These are phyloP conservation scores for Cardamine occulta DNA, from an alignment of 345 rosid species.

Conservation along the genomic window DNA sequence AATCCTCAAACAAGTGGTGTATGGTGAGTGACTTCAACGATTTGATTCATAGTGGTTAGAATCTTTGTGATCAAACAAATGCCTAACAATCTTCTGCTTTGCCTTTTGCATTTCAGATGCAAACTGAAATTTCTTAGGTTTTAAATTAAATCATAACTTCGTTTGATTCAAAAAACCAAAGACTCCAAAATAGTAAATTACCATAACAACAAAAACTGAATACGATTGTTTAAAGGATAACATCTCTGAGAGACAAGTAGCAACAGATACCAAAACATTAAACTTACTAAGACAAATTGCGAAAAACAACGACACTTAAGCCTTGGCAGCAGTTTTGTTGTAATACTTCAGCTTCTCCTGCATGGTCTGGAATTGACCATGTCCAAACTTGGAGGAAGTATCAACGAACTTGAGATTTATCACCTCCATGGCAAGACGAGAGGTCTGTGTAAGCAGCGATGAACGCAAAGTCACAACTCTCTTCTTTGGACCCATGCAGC, in stretches of 20 bases:
- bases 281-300: background rate
- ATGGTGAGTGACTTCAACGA: too few species aligned
- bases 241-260: background rate
- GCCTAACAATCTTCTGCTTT: too few species aligned
- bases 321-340: conserved; percentile 52
- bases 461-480: conserved; percentile 82
- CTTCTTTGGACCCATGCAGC: conserved; percentile 91
- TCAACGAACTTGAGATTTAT: conserved; percentile 84
- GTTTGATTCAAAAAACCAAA: background rate
- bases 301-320: conserved; percentile 35
- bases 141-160: background rate
- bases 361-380: conserved; percentile 80
- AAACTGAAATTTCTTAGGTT: background rate
- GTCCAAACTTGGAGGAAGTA: conserved; percentile 73
- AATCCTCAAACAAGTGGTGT: too few species aligned
- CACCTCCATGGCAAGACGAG: conserved; percentile 72
- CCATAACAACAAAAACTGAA: background rate
- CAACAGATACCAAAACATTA: background rate
- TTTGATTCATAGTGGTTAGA: too few species aligned
- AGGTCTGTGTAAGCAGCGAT: conserved; percentile 72
- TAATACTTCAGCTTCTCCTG: conserved; percentile 69
- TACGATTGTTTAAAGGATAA: conserved; percentile 1
- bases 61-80: too few species aligned
- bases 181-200: background rate
- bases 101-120: background rate